Percentiles rank a stretch among this genome's conserved stretches.
These are phyloP conservation scores for Beta lomatogona DNA, from an alignment of 179 eudicot genomes.

Conservation along the genomic window DNA sequence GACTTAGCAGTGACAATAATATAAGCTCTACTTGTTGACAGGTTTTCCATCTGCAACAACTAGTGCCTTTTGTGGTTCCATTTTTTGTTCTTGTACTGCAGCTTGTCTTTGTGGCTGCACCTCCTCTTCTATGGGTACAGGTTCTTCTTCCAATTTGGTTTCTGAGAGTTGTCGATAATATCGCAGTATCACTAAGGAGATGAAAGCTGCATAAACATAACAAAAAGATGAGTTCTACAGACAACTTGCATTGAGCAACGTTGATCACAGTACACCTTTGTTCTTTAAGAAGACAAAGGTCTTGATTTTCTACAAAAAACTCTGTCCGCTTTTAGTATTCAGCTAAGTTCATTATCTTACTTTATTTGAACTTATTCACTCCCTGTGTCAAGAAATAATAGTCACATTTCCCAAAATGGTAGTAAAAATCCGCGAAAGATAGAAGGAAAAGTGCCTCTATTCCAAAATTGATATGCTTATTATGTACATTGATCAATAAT, in stretches of 20 bases:
- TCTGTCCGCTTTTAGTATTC: no score
- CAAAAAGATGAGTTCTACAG: neutral
- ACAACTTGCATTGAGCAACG: neutral
- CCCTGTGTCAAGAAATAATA: no score
- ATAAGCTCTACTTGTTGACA: neutral
- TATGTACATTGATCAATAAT: neutral
- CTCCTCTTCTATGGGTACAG: constrained; percentile 27
- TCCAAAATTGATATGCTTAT: neutral
- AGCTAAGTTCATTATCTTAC: no score
- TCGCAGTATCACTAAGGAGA: constrained; percentile 67
- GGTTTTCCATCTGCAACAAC: constrained; percentile 35
- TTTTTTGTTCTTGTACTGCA: constrained; percentile 32
- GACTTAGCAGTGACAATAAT: neutral
- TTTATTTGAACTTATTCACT: no score
- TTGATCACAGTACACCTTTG: neutral
- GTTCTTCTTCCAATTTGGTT: constrained; percentile 28
- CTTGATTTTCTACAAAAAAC: neutral
- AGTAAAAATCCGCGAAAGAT: no score
- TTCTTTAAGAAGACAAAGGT: no score
- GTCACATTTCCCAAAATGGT: no score
- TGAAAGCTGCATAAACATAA: constrained; percentile 54
- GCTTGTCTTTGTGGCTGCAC: constrained; percentile 31
- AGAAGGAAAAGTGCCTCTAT: no score
- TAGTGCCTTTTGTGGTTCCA: constrained; percentile 40
- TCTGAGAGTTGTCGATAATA: constrained; percentile 49